Percentiles rank a stretch among this genome's conserved stretches.
Evolutionary conservation across 1,139 yeast genomes (phyloP).

Genomic region (Suhomyces atakaporum): DNA sequence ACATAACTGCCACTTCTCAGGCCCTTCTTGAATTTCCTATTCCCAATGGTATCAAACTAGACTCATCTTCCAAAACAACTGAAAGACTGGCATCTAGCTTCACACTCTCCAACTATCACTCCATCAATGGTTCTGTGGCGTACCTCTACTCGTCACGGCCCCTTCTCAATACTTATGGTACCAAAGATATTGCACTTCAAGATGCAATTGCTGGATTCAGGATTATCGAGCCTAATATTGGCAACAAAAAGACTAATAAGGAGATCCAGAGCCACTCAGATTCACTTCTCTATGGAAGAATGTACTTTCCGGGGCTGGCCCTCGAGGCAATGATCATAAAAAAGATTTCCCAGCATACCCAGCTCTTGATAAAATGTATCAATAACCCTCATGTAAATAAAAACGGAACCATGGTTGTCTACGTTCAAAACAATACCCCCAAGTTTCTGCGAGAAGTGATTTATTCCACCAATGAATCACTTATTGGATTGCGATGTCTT

Average conservation of each 20-base stretch:
- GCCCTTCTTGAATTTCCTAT: slow-evolving; percentile 72
- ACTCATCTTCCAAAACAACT: slow-evolving; percentile 72
- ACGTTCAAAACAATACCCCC: slow-evolving; percentile 69
- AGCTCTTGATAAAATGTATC: slow-evolving; percentile 71
- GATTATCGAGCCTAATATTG: slow-evolving; percentile 49
- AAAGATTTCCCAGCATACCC: slow-evolving; percentile 60
- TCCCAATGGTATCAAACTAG: slow-evolving; percentile 69
- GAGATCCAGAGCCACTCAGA: background rate
- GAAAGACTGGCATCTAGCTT: slow-evolving; percentile 74
- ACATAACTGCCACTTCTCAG: slow-evolving; percentile 68
- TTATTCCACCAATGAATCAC: slow-evolving; percentile 84
- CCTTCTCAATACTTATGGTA: slow-evolving; percentile 51
- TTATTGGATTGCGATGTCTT: slow-evolving; percentile 79
- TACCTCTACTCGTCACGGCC: slow-evolving; percentile 74
- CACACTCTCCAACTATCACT: slow-evolving; percentile 65
- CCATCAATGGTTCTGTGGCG: slow-evolving; percentile 80
- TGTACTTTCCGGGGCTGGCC: slow-evolving; percentile 86
- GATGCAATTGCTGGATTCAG: slow-evolving; percentile 80
- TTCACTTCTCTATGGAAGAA: slow-evolving; percentile 65
- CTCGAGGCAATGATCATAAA: slow-evolving; percentile 87
- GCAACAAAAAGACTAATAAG: slow-evolving; percentile 3
- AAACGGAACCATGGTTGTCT: slow-evolving; percentile 64
- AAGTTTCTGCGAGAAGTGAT: slow-evolving; percentile 73
- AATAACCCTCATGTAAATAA: slow-evolving; percentile 64
- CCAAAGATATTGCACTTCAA: slow-evolving; percentile 60